Percentiles rank a stretch among this genome's conserved stretches.
phyloP scores from a whole-genome alignment of 1,284 basidiomycete genomes.

The Trichosporon ovoides region DNA sequence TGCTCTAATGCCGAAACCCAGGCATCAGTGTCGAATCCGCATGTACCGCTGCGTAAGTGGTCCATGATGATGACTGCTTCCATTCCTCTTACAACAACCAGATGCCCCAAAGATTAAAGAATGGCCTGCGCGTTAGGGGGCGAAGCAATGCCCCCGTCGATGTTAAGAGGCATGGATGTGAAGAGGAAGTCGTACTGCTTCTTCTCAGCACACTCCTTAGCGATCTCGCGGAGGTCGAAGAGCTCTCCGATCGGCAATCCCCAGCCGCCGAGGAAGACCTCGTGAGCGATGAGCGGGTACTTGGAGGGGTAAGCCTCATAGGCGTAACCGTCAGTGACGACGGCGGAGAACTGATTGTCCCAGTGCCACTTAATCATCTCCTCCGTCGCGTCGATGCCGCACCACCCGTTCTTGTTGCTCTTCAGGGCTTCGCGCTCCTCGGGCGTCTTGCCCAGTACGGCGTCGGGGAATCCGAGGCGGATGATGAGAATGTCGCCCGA shows the following conservation, averaged over 20 bases:
- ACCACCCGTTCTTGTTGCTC: slow-evolving; percentile 4
- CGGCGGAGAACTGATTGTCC: slow-evolving; percentile 51
- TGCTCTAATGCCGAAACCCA: too few species aligned
- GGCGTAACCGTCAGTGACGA: slow-evolving; percentile 44
- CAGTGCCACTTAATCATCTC: slow-evolving; percentile 47
- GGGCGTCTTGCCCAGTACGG: slow-evolving; percentile 30
- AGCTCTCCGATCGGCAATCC: slow-evolving; percentile 49
- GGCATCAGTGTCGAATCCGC: too few species aligned
- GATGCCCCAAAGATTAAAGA: slow-evolving; percentile 19
- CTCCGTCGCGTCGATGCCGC: slow-evolving; percentile 34
- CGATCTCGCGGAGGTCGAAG: slow-evolving; percentile 48
- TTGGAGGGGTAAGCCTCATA: slow-evolving; percentile 33
- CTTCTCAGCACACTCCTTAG: slow-evolving; percentile 33
- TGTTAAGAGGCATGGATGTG: slow-evolving; percentile 44
- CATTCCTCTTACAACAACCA: slow-evolving; percentile 3
- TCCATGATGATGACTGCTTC: not conserved
- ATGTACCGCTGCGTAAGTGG: not conserved
- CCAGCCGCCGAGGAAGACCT: slow-evolving; percentile 40
- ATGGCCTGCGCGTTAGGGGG: slow-evolving; percentile 50
- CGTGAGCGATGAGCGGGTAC: slow-evolving; percentile 20
- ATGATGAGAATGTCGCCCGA: slow-evolving; percentile 45
- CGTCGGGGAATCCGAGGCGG: slow-evolving; percentile 45
- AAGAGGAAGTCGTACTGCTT: slow-evolving; percentile 47
- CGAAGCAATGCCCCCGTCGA: slow-evolving; percentile 49
- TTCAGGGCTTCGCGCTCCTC: slow-evolving; percentile 22